Evolutionary conservation across 441 rosid species (phyloP), one percentile per base, ranked within the genome.

Genomic region (Croton setiger): DNA sequence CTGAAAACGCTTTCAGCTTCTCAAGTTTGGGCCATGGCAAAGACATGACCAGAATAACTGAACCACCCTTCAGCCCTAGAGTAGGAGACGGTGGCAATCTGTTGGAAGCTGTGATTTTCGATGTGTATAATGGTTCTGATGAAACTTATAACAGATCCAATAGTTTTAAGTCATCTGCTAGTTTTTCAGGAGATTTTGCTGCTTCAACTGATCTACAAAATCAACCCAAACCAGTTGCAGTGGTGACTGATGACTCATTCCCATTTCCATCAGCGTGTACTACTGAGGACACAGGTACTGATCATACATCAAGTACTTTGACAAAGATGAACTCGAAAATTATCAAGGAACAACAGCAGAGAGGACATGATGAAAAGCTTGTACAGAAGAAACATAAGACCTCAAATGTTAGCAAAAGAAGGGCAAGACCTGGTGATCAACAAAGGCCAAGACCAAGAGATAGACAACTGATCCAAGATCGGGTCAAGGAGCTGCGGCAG

Each of bases 391-490:
- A 76, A 27, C 47, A 48, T 37, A 85, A 80, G 62, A 66, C 49
- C n/a, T 33, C 78, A 17, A 74, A 62, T 59, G 64, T 55, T 39
- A 58, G 52, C 76, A 88, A 76, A 70, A 83, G 79, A 70, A 85
- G 79, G 77, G 80, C 74, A 23, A 79, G 74, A 72, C 70, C 81
- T 18, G 80, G 80, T 48, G 86, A 84, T 60, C 82, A 71, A 69
- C 87, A 67, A 64, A 82, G 51, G 79, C 83, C 84, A 33, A 84
- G 90, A 74, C 90, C 94, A 20, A 82, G 91, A 76, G 94, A 88
- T 63, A 82, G 94, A 67, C 94, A 86, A 60, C 67, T 85, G 75
- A 88, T 88, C 68, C 94, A 87, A 67, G 92, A 89, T 61, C 81
- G 95, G 47, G 81, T 89, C 17, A 87, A 82, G 71, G 92, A 87